A percentile compares a stretch with the other conserved stretches of the same genome.
Evolutionary conservation across 2,329 filamentous ascomycete genomes (phyloP).

Genomic region (Calonectria henricotiae): DNA sequence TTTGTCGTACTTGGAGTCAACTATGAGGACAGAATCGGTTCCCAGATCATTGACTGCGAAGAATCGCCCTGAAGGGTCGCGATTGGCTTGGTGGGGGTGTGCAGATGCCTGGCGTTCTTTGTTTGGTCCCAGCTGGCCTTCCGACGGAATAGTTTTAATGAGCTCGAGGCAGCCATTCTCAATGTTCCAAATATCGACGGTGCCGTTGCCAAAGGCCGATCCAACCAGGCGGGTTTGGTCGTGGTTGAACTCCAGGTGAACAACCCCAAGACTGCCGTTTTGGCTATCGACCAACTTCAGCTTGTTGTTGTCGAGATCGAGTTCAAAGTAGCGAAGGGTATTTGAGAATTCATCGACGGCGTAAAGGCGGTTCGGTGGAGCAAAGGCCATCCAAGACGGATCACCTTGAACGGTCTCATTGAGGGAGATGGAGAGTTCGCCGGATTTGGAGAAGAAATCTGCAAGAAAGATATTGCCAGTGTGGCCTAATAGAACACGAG

Average conservation of each 20-base stretch:
- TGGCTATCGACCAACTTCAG: conserved; percentile 1
- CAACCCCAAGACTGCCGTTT: conserved; percentile 8
- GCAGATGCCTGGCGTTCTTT: conserved; percentile 1
- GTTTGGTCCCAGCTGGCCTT: not conserved
- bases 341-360: conserved; percentile 17
- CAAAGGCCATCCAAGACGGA: conserved; percentile 15
- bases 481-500: not conserved
- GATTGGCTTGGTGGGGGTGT: conserved; percentile 6
- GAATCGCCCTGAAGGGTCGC: conserved; percentile 1
- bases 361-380: conserved; percentile 9
- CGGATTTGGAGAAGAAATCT: not conserved
- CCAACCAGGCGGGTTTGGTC: conserved; percentile 15
- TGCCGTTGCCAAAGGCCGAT: conserved; percentile 13
- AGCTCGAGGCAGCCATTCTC: not conserved
- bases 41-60: conserved; percentile 15
- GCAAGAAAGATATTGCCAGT: conserved; percentile 9
- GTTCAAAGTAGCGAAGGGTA: not conserved
- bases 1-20: conserved; percentile 7
- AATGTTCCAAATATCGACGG: conserved; percentile 14
- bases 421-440: not conserved
- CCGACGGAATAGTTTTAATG: conserved; percentile 10
- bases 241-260: conserved; percentile 14
- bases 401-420: not conserved
- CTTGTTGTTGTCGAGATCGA: not conserved
- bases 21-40: conserved; percentile 6